Evolutionary conservation across 495 filamentous ascomycete species (phyloP).

Genomic region (Copromyces sp.): DNA sequence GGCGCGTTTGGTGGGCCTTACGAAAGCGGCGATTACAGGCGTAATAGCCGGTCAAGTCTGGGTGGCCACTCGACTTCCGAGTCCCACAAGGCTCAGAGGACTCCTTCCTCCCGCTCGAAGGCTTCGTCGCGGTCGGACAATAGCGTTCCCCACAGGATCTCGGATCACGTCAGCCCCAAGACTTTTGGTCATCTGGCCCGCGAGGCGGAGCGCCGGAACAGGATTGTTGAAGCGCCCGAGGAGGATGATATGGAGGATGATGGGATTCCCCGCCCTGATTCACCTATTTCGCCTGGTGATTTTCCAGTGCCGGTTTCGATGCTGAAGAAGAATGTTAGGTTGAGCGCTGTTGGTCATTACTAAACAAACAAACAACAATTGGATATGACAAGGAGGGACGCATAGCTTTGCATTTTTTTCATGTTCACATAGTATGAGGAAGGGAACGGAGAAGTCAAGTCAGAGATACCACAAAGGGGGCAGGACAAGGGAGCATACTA

Average conservation of each 20-base stretch:
- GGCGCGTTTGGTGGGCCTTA: neutral
- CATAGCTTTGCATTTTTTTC: constrained; percentile 3
- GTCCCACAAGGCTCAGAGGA: constrained; percentile 2
- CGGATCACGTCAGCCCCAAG: constrained; percentile 8
- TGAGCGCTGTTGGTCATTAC: constrained; percentile 35
- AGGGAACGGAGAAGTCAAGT: neutral
- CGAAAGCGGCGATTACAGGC: neutral
- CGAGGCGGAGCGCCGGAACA: constrained; percentile 7
- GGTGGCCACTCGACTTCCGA: constrained; percentile 4
- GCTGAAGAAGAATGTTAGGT: constrained; percentile 33
- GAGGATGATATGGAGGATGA: constrained; percentile 10
- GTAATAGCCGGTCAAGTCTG: constrained; percentile 10
- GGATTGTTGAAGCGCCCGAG: constrained; percentile 17
- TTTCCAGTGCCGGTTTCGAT: constrained; percentile 23
- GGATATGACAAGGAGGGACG: neutral
- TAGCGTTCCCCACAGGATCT: neutral
- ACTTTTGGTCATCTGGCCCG: neutral
- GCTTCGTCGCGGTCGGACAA: constrained; percentile 2
- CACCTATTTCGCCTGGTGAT: constrained; percentile 24
- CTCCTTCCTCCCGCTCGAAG: neutral
- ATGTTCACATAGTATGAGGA: neutral
- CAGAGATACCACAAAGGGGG: neutral
- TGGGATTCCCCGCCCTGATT: constrained; percentile 26
- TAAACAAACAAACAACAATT: neutral
- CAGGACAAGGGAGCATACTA: neutral